Evolutionary conservation across 495 filamentous ascomycete species (phyloP).

Genomic region (Neurospora intermedia): DNA sequence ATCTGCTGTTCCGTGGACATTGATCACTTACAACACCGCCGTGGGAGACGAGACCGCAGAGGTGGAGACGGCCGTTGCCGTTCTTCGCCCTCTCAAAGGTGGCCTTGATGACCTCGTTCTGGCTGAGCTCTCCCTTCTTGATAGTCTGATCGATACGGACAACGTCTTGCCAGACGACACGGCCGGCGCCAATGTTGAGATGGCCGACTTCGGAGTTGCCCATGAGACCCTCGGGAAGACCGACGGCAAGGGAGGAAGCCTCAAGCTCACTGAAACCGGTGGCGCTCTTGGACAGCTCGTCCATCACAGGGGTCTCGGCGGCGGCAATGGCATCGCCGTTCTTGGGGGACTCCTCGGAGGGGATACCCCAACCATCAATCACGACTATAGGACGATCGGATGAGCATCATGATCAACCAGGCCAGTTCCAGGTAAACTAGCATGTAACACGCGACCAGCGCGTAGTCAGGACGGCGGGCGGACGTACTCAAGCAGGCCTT

Average conservation of each 20-base stretch:
- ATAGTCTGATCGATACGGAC: slow-evolving; percentile 93
- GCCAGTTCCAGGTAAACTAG: slow-evolving; percentile 41
- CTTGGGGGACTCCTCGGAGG: slow-evolving; percentile 61
- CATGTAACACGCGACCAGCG: slow-evolving; percentile 32
- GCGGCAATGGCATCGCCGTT: slow-evolving; percentile 90
- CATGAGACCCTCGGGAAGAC: slow-evolving; percentile 93
- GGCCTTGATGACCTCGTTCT: slow-evolving; percentile 67
- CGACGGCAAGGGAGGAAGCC: slow-evolving; percentile 90
- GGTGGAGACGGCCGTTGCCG: slow-evolving; percentile 82
- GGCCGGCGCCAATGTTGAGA: slow-evolving; percentile 93
- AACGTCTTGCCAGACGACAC: slow-evolving; percentile 98
- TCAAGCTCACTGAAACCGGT: slow-evolving; percentile 62
- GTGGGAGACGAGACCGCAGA: slow-evolving; percentile 82
- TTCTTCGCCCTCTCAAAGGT: slow-evolving; percentile 73
- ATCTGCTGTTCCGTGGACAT: not conserved
- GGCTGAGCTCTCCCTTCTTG: slow-evolving; percentile 74
- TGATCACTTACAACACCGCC: slow-evolving; percentile 67
- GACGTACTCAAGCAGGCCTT: slow-evolving; percentile 86
- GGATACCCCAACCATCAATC: slow-evolving; percentile 97
- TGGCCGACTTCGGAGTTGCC: slow-evolving; percentile 98
- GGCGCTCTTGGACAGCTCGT: slow-evolving; percentile 28
- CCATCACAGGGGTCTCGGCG: slow-evolving; percentile 70
- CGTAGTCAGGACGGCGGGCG: slow-evolving; percentile 28
- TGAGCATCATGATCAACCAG: slow-evolving; percentile 42
- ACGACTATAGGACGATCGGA: slow-evolving; percentile 52